Evolutionary conservation across 176 grass and related monocot genomes (phyloP), one percentile per base, ranked within the genome.

Genomic region (maize (Zea mays)): DNA sequence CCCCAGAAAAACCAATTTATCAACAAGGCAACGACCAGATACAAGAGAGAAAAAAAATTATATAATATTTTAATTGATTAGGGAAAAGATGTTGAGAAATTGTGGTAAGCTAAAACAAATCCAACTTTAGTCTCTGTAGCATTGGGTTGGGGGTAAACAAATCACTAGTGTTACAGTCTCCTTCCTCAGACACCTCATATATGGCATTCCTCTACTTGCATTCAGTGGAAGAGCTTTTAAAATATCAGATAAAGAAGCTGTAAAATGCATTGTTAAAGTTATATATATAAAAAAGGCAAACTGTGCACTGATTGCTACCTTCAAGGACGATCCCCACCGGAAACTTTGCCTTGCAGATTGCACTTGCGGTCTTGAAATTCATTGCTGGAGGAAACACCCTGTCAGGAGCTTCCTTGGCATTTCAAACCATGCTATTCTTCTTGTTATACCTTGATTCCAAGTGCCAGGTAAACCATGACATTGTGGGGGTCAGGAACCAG

Each of bases 281-380:
- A 27, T 27, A 27, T 27, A 27, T 56, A 6, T 56, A 2, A 19
- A 56, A 19, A 19, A n/a, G 17, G 9, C 7, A 55, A 55, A n/a
- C 16, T 55, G 8, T 56, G 54, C 54, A 19, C 52, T 56, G 77
- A 62, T 67, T 12, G 11, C 11, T 81, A 81, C 84, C 84, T 86
- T 75, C 52, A 62, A 38, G 8, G 14, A 33, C 38, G 7, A 63
- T 61, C 64, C 76, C 38, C 39, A 37, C 2, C 2, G 20, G 10
- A 63, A 43, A 56, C 16, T 20, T 63, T 42, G 52, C 43, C 10
- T 52, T 40, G 33, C 48, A 66, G 38, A 73, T 57, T 34, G 33
- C 17, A 72, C 42, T 10, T 27, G 27, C 20, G 15, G 27, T 75
- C 56, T 45, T 75, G 6, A 13, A 45, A 71, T 43, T 44, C 17